Base-by-base conservation (phyloP, 768 basidiomycete genomes). In the Cystofilobasidium capitatum region DNA sequence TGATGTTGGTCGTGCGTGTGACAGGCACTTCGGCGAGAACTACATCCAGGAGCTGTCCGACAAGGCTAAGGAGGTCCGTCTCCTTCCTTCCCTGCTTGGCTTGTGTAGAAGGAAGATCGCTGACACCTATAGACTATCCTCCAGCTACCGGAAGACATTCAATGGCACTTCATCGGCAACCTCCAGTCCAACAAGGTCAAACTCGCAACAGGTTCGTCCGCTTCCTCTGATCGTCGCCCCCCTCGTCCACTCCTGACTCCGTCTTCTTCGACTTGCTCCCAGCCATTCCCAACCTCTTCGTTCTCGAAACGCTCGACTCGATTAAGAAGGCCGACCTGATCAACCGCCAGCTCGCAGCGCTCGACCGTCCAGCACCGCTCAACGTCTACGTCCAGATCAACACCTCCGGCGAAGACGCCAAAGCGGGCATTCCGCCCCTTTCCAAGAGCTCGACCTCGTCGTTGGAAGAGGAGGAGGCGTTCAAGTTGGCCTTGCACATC, bases 131-230 rank as follows among this genome's bases (percentile, higher is more conserved):
- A 36, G 17, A 62, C 49, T 26, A 33, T 24, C n/a, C 16, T 29
- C 40, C 74, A 94, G 91, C 83, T 98, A n/a, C 90, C 94, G 0
- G 70, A 72, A 29, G 88, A 89, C 70, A 91, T 98, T 71, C 82
- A 86, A 70, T 98, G 94, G 94, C 94, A 98, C 78, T 98, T 94
- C 76, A 94, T 98, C 71, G 94, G 94, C 9, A 84, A 87, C 3
- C 78, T 97, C 24, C 92, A 98, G 75, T 89, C 88, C 16, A 97
- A 97, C 78, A 97, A 98, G 77, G 85, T 87, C 36, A 97, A 93
- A 78, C 79, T 80, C n/a, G 82, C 94, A 20, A 90, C 92, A 37
- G 79, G 93, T 91, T 65, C 62, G 81, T 73, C 74, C 75, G 16
- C 6, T 8, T 29, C 29, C 29, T 22, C 10, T 31, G 29, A 20